These are phyloP conservation scores for Alternaria dauci DNA, from an alignment of 2,329 filamentous ascomycete genomes.

Conservation along the genomic window DNA sequence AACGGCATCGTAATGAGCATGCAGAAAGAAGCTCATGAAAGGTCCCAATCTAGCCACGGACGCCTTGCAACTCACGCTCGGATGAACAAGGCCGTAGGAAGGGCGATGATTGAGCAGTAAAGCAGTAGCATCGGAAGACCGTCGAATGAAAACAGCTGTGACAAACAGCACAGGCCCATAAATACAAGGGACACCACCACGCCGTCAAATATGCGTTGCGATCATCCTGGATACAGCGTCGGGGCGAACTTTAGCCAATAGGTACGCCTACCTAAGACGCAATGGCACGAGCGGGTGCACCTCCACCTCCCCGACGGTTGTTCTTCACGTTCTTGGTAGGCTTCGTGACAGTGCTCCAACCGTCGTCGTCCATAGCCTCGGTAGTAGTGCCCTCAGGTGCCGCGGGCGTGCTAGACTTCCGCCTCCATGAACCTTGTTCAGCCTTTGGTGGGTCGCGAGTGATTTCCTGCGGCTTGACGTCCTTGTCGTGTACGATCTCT, in stretches of 20 bases:
- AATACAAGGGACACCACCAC: slow-evolving; percentile 34
- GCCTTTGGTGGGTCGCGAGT: slow-evolving; percentile 55
- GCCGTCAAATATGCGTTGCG: slow-evolving; percentile 38
- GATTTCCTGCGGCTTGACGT: slow-evolving; percentile 64
- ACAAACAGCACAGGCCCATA: slow-evolving; percentile 32
- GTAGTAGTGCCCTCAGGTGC: slow-evolving; percentile 53
- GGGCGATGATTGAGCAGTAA: slow-evolving; percentile 20
- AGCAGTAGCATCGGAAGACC: slow-evolving; percentile 30
- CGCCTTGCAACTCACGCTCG: slow-evolving; percentile 26
- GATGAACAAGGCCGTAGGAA: slow-evolving; percentile 20
- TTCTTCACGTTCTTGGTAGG: slow-evolving; percentile 52
- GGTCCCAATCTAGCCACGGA: slow-evolving; percentile 27
- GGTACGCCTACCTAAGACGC: slow-evolving; percentile 52
- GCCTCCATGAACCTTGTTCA: slow-evolving; percentile 52
- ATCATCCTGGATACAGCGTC: slow-evolving; percentile 34
- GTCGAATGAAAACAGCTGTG: slow-evolving; percentile 35
- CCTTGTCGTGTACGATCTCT: slow-evolving; percentile 61
- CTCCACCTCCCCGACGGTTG: slow-evolving; percentile 53
- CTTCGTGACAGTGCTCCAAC: slow-evolving; percentile 62
- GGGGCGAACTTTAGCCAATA: slow-evolving; percentile 18
- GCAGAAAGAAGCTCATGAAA: slow-evolving; percentile 20
- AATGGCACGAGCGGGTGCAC: slow-evolving; percentile 53
- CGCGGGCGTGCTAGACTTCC: slow-evolving; percentile 45
- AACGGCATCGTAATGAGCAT: slow-evolving; percentile 32
- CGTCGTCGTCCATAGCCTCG: slow-evolving; percentile 60